Base-by-base conservation (phyloP, 2,329 filamentous ascomycete species). In the Pezicula rhizophila region DNA sequence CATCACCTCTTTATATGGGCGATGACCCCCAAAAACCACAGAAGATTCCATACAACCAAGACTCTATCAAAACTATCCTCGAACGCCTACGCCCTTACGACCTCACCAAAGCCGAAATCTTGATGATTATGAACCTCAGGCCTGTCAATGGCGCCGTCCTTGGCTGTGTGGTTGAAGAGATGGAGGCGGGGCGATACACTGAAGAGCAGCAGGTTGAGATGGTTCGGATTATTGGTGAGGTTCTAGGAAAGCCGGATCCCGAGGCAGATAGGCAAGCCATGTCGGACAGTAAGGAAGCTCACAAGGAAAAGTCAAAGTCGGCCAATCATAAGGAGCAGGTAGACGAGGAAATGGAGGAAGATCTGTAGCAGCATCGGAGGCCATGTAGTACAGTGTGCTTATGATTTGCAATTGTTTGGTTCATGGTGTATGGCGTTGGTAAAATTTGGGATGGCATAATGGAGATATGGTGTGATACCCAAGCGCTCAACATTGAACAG, bases 61-160 rank as follows among this genome's bases (percentile, higher is more conserved):
- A 67, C 8, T 74, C 73, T 45, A 77, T 85, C 53, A 59, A 68
- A 6, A 65, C 62, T 20, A 74, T 87, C 37, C 69, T 86, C 37
- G 67, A 77, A 58, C 71, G 68, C 20, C 68, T 87, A 44, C 72
- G 74, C 10, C 70, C 70, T 1, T 84, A 76, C 64, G 73, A 79
- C 41, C 72, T 87, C 48, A 78, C 79, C 66, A 87, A 87, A 69
- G 80, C 80, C 47, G 84, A 87, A 65, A 68, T 84, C 47, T 69
- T 87, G 60, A 84, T 85, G 78, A 77, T 87, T 42, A 64, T 86
- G 57, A 87, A 87, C 61, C 67, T 84, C 39, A 75, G 83, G 10
- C 84, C 84, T 0, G 71, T 72, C 18, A 77, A 72, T 25, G 69
- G 74, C 26, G 75, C 76, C 4, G 74, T 76, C 41, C 70, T 87